phyloP scores from a whole-genome alignment of 148 eudicot species.

The Chenopodium berlandieri region DNA sequence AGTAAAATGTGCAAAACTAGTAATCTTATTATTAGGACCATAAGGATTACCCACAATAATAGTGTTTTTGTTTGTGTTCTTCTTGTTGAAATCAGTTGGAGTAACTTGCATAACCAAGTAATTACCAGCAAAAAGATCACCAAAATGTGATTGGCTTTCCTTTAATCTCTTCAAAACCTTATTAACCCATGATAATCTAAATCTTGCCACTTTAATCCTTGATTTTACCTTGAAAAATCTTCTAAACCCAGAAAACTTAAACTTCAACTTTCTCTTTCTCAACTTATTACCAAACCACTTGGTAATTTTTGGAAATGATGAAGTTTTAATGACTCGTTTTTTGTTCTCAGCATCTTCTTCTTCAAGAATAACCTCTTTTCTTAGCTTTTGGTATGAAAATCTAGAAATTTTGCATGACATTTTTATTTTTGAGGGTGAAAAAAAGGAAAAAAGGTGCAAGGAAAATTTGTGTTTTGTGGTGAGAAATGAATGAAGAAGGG shows the following conservation, averaged over 20 bases:
- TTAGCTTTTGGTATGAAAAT: conserved; percentile 58
- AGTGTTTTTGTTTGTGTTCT: not conserved
- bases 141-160: conserved; percentile 71
- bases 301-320: conserved; percentile 13
- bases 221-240: conserved; percentile 39
- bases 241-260: conserved; percentile 53
- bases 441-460: not conserved
- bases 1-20: conserved; percentile 3
- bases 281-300: conserved; percentile 26
- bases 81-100: conserved; percentile 45
- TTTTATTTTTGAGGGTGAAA: not conserved
- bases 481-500: too few relatives aligned
- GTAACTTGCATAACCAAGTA: conserved; percentile 75
- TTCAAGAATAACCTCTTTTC: conserved; percentile 38
- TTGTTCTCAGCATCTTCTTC: conserved; percentile 24
- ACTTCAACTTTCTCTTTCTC: conserved; percentile 39
- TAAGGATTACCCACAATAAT: not conserved
- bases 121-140: conserved; percentile 82
- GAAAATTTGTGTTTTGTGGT: too few relatives aligned
- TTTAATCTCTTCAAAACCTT: conserved; percentile 58
- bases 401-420: conserved; percentile 27
- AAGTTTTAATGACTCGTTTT: conserved; percentile 25
- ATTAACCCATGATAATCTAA: conserved; percentile 36
- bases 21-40: conserved; percentile 8
- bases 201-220: conserved; percentile 34